Percentiles rank a stretch among this genome's conserved stretches.
Conservation (phyloP, 371 early-diverging fungal species). For the Mortierella sp. region DNA sequence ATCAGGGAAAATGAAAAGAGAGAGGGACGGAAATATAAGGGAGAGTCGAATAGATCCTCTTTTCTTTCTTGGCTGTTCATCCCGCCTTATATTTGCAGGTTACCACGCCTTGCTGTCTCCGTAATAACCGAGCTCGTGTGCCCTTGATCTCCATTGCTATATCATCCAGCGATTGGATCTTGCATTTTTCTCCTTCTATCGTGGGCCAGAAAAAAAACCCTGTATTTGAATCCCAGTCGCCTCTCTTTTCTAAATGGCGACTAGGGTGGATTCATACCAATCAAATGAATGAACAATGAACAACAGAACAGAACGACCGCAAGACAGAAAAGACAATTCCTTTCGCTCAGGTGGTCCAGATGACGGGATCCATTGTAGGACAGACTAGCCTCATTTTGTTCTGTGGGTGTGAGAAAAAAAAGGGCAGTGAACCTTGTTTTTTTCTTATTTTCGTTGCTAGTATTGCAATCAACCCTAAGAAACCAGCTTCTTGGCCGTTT, state of each 20-base stretch:
- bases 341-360: slow-evolving; percentile 5
- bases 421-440: slow-evolving; percentile 10
- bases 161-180: neutral
- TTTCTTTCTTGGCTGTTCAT: neutral
- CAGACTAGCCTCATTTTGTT: slow-evolving; percentile 15
- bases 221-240: slow-evolving; percentile 11
- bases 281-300: neutral
- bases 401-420: slow-evolving; percentile 16
- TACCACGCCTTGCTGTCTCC: neutral
- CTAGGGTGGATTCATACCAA: neutral
- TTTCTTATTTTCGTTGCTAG: neutral
- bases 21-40: neutral
- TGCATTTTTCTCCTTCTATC: neutral
- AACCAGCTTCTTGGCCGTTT: slow-evolving; percentile 15
- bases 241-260: neutral
- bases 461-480: slow-evolving; percentile 5
- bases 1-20: too few relatives aligned
- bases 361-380: slow-evolving; percentile 13
- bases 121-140: neutral
- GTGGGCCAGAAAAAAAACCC: neutral
- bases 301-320: neutral
- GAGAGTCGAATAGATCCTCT: neutral
- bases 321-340: neutral
- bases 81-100: neutral
- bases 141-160: neutral